Percentiles rank a stretch among this genome's conserved stretches.
Evolutionary conservation across 371 early-diverging fungal genomes (phyloP).

Genomic region (Choanephora cucurbitarum): DNA sequence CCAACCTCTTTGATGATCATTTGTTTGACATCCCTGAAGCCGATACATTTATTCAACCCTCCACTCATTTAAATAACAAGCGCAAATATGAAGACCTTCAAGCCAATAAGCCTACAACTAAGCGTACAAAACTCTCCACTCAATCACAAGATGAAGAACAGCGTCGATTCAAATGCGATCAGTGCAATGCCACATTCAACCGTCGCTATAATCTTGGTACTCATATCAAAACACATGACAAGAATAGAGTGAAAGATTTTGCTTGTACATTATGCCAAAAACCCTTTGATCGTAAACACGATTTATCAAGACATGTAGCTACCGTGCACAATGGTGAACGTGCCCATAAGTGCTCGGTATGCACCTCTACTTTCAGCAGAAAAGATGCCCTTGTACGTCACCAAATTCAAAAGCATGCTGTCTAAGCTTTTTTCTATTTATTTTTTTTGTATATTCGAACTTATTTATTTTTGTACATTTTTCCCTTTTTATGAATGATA

Average conservation of each 20-base stretch:
- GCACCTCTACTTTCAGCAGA: conserved; percentile 62
- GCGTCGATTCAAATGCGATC: background rate
- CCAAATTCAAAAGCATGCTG: conserved; percentile 11
- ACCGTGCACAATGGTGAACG: conserved; percentile 63
- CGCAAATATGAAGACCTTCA: background rate
- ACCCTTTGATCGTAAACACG: conserved; percentile 64
- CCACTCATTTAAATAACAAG: background rate
- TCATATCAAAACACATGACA: conserved; percentile 73
- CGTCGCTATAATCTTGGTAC: conserved; percentile 73
- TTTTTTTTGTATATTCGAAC: background rate
- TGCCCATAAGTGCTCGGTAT: conserved; percentile 50
- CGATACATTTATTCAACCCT: background rate
- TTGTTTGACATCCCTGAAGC: conserved; percentile 1
- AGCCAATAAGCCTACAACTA: background rate
- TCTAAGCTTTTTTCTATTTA: background rate
- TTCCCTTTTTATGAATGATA: background rate
- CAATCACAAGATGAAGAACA: background rate
- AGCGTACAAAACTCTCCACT: background rate
- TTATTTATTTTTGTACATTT: background rate
- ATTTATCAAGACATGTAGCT: conserved; percentile 72
- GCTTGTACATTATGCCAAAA: conserved; percentile 55
- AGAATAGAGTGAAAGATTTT: conserved; percentile 59
- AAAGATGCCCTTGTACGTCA: conserved; percentile 65
- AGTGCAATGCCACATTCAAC: conserved; percentile 39
- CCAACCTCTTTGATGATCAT: conserved; percentile 4